A percentile compares a stretch with the other conserved stretches of the same genome.
phyloP scores from a whole-genome alignment of 495 filamentous ascomycete species.

The Polyplosphaeria fusca region DNA sequence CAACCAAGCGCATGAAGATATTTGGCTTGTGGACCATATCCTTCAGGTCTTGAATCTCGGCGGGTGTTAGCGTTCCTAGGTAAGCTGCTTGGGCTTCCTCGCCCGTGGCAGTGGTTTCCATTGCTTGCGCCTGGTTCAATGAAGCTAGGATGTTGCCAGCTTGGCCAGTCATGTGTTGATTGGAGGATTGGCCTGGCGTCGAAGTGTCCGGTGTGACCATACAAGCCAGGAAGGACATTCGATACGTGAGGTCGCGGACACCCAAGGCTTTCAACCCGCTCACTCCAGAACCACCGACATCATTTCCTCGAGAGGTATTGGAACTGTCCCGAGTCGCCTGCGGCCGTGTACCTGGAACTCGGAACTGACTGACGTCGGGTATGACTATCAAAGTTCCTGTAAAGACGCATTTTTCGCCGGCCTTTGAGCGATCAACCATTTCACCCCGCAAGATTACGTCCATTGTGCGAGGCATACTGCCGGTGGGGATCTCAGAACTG shows the following conservation, averaged over 20 bases:
- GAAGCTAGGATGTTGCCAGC: constrained; percentile 77
- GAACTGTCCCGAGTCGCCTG: constrained; percentile 82
- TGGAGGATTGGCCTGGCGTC: constrained; percentile 62
- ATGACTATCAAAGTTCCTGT: constrained; percentile 95
- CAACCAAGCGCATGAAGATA: constrained; percentile 89
- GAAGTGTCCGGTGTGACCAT: constrained; percentile 94
- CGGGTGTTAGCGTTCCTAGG: constrained; percentile 72
- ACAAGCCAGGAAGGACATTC: constrained; percentile 93
- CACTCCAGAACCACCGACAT: constrained; percentile 79
- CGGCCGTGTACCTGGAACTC: constrained; percentile 79
- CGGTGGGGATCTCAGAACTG: constrained; percentile 94
- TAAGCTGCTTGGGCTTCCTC: constrained; percentile 87
- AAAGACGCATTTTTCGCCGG: constrained; percentile 96
- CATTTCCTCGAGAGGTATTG: constrained; percentile 66
- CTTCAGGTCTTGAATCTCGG: constrained; percentile 88
- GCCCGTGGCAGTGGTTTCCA: constrained; percentile 63
- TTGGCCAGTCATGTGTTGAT: constrained; percentile 66
- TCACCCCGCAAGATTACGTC: constrained; percentile 97
- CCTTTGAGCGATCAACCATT: constrained; percentile 95
- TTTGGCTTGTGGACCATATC: constrained; percentile 91
- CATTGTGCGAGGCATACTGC: constrained; percentile 97
- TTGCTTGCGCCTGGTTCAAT: constrained; percentile 65
- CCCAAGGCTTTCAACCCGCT: constrained; percentile 86
- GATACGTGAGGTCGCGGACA: constrained; percentile 92
- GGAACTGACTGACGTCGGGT: constrained; percentile 92